Evolutionary conservation across 129 eudicot species (phyloP), one percentile per base, ranked within the genome.

Genomic region (Mikania micrantha): DNA sequence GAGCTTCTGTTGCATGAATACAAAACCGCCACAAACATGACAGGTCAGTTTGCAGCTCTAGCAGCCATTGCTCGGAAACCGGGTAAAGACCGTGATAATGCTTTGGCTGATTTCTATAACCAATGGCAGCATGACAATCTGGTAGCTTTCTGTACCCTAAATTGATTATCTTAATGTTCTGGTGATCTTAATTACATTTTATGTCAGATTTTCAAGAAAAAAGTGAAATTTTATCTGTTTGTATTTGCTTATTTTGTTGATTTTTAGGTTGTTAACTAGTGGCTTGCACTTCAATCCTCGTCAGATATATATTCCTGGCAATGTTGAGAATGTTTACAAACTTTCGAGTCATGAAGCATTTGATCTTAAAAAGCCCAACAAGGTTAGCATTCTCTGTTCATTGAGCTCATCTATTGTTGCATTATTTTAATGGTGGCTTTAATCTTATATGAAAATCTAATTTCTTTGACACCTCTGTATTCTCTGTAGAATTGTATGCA

Each of bases 271-370:
- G 85, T 93, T 32, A 89, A 82, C 70, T 88, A 84, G 67, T 93
- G 98, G 98, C 83, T 93, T 56, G 85, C 96, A 4, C 95, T 93
- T 54, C 98, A 93, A 89, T 95, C 98, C 48, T 24, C 79, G 52
- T 93, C 98, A 6, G 91, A 93, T 69, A n/a, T n/a, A n/a, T n/a
- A 81, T 89, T 48, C 98, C 95, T 21, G 90, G 96, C 72, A 93
- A 93, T 69, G 98, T 93, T 2, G 90, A 88, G 81, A 84, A 93
- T 73, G 98, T 93, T 56, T 71, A 69, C 72, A 93, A 86, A 35
- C 96, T 93, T 31, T 52, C 86, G 40, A 59, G 67, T 41, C 96
- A 89, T 83, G 88, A 77, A 19, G 96, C 96, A 21, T 93, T 93
- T 83, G 98, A 93, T 82, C 29, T 93, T 27, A 85, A 88, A 24